Conservation (phyloP, 306 rosid genomes). For the Glycine soja region DNA sequence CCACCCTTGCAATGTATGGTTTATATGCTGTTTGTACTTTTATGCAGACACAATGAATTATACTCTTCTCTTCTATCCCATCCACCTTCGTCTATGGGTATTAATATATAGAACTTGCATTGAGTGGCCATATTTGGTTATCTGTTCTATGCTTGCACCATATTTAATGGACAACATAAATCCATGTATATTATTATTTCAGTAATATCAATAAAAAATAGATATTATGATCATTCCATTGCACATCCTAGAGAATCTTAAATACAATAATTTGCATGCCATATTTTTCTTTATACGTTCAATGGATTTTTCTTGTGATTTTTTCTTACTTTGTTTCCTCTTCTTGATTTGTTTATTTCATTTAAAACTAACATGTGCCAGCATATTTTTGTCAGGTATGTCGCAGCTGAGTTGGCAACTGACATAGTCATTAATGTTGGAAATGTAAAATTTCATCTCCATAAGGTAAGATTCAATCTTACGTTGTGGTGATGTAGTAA, state of each 20-base stretch:
- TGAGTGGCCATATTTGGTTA: background rate
- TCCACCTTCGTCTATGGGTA: too few species aligned
- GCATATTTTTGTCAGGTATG: constrained; percentile 62
- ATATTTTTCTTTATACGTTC: constrained; percentile 21
- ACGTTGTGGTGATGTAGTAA: constrained; percentile 25
- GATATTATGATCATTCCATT: background rate
- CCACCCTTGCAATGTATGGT: background rate
- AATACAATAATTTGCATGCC: background rate
- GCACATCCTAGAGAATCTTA: background rate
- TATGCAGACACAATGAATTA: background rate
- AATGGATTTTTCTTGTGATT: background rate
- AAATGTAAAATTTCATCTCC: constrained; percentile 78
- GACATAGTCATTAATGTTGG: constrained; percentile 74
- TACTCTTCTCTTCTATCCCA: too few species aligned
- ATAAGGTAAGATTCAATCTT: constrained; percentile 70
- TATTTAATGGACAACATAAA: constrained; percentile 1
- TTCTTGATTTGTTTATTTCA: background rate
- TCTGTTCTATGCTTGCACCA: constrained; percentile 15
- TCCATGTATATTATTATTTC: constrained; percentile 7
- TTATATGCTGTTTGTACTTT: background rate
- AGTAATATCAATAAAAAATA: background rate
- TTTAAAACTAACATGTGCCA: constrained; percentile 38
- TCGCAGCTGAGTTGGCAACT: constrained; percentile 76
- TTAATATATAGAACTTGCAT: too few species aligned
- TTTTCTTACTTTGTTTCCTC: background rate